Percentiles rank a stretch among this genome's conserved stretches.
Evolutionary conservation across 2,329 filamentous ascomycete genomes (phyloP).

Genomic region (Colletotrichum sp.): DNA sequence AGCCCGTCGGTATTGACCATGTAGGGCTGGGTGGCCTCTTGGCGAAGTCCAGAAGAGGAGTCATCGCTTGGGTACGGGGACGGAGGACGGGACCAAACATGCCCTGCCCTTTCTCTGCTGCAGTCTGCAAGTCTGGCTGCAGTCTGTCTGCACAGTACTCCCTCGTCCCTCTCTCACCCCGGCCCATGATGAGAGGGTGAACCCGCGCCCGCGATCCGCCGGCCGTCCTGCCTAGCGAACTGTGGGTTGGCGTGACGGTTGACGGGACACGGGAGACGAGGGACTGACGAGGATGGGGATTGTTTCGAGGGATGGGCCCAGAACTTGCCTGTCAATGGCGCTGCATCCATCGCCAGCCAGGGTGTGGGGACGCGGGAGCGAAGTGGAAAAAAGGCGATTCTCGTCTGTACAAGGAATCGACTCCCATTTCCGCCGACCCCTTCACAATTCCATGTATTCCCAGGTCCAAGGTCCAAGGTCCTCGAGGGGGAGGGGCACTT

Average conservation of each 20-base stretch:
- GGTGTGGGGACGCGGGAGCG: neutral
- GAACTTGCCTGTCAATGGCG: neutral
- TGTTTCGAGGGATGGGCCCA: neutral
- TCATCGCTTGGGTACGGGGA: neutral
- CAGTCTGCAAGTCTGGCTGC: neutral
- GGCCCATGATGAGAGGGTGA: neutral
- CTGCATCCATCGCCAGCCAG: neutral
- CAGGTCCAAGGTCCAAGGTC: neutral
- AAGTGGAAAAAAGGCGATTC: slow-evolving; percentile 18
- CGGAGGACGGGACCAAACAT: neutral
- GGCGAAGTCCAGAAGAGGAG: neutral
- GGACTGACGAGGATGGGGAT: neutral
- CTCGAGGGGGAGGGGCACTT: neutral
- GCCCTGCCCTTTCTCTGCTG: neutral
- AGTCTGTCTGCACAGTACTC: neutral
- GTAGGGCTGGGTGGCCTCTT: slow-evolving; percentile 18
- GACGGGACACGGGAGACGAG: neutral
- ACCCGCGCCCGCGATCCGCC: neutral
- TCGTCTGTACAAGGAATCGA: neutral
- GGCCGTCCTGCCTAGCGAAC: neutral
- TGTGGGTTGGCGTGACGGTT: neutral
- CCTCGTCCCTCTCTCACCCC: neutral
- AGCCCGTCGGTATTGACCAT: slow-evolving; percentile 8
- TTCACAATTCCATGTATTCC: neutral
- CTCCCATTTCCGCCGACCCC: slow-evolving; percentile 6